A percentile compares a stretch with the other conserved stretches of the same genome.
phyloP scores from a whole-genome alignment of 1,284 basidiomycete genomes.

The Cryptococcus maquisensis region DNA sequence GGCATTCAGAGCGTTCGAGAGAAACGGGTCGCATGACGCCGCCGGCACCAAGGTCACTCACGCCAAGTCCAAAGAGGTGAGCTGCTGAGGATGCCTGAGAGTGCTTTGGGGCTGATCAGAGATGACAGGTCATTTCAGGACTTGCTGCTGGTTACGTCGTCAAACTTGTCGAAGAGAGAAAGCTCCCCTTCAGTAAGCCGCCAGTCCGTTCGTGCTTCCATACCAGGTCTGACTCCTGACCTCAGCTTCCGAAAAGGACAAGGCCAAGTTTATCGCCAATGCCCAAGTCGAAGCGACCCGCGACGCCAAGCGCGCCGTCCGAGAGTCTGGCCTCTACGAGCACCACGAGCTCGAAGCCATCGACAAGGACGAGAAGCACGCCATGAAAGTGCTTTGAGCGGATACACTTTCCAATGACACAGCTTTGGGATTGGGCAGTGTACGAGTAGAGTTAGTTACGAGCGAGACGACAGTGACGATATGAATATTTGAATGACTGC shows the following conservation, averaged over 20 bases:
- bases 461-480: neutral
- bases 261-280: slow-evolving; percentile 25
- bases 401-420: no score
- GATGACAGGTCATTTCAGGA: slow-evolving; percentile 30
- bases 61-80: slow-evolving; percentile 25
- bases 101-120: neutral
- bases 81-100: neutral
- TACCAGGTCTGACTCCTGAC: neutral
- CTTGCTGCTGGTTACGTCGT: slow-evolving; percentile 26
- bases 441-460: neutral
- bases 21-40: slow-evolving; percentile 18
- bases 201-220: neutral
- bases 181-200: slow-evolving; percentile 33
- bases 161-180: slow-evolving; percentile 34
- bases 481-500: neutral
- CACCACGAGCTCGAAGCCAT: slow-evolving; percentile 25
- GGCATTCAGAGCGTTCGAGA: slow-evolving; percentile 34
- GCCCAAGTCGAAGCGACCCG: slow-evolving; percentile 24
- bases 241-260: slow-evolving; percentile 25
- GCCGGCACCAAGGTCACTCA: slow-evolving; percentile 23
- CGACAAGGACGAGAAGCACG: slow-evolving; percentile 33
- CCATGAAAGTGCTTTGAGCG: slow-evolving; percentile 16
- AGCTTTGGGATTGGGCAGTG: neutral
- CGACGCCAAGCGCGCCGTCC: slow-evolving; percentile 33
- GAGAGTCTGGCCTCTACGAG: slow-evolving; percentile 31